These are phyloP conservation scores for Pyricularia pennisetigena DNA, from an alignment of 2,329 filamentous ascomycete genomes.

Conservation along the genomic window DNA sequence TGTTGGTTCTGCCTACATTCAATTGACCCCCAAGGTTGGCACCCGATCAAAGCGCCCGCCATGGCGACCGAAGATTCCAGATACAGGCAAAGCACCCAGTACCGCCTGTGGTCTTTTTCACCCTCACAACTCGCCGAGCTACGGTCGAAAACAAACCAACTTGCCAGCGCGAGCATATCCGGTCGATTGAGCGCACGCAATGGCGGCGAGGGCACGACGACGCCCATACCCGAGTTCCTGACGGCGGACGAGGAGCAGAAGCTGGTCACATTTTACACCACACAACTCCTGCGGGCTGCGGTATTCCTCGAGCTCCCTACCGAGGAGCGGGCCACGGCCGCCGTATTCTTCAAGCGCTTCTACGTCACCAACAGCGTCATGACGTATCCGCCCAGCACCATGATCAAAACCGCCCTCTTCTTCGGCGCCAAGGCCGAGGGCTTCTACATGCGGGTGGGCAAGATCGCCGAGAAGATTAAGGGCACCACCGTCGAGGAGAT, in stretches of 20 bases:
- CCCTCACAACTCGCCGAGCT: constrained; percentile 59
- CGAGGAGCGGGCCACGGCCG: constrained; percentile 60
- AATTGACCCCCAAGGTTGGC: not conserved
- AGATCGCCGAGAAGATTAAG: constrained; percentile 60
- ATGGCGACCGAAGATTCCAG: constrained; percentile 83
- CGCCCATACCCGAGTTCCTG: constrained; percentile 61
- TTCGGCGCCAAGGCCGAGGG: constrained; percentile 91
- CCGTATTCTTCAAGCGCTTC: constrained; percentile 86
- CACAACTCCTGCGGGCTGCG: constrained; percentile 46
- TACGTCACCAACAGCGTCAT: constrained; percentile 93
- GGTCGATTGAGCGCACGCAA: constrained; percentile 45
- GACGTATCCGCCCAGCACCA: constrained; percentile 86
- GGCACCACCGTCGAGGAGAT: constrained; percentile 71
- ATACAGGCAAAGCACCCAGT: constrained; percentile 86
- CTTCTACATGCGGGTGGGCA: constrained; percentile 54
- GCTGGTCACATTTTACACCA: constrained; percentile 69
- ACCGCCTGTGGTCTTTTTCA: constrained; percentile 85
- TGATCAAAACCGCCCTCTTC: constrained; percentile 85
- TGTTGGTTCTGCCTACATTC: not conserved
- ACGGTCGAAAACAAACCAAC: constrained; percentile 67
- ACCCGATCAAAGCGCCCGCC: constrained; percentile 8
- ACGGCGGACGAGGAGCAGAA: constrained; percentile 74
- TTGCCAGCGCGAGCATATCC: constrained; percentile 56
- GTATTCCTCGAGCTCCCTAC: constrained; percentile 41
- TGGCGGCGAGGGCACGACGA: constrained; percentile 27